Evolutionary conservation across 2,329 filamentous ascomycete species (phyloP).

Genomic region (Beauveria australis): DNA sequence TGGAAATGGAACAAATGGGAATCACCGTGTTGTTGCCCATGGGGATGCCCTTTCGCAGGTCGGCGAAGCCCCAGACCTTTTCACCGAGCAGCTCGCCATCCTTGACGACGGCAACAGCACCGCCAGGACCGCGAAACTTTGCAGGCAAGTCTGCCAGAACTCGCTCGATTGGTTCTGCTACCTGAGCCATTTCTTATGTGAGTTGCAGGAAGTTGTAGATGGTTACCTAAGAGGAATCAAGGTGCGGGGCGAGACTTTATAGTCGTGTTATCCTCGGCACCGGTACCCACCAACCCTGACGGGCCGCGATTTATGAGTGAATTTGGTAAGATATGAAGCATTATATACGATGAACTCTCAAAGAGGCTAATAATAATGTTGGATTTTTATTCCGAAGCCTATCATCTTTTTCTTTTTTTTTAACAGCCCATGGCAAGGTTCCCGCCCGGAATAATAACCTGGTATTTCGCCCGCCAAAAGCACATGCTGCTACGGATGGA

Average conservation of each 20-base stretch:
- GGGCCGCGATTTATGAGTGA: neutral
- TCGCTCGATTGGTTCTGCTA: conserved; percentile 1
- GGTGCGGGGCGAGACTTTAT: conserved; percentile 5
- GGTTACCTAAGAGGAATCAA: neutral
- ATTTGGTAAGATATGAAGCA: neutral
- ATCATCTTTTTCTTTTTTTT: too few species aligned
- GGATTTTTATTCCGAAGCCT: too few species aligned
- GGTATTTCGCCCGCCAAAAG: too few species aligned
- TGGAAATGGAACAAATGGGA: conserved; percentile 38
- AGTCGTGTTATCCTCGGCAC: neutral
- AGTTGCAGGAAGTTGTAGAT: neutral
- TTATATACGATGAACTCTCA: too few species aligned
- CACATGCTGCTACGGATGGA: too few species aligned
- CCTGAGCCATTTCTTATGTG: neutral
- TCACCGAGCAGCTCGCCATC: conserved; percentile 32
- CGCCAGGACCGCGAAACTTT: conserved; percentile 29
- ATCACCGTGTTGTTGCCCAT: conserved; percentile 28
- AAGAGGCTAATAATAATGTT: too few species aligned
- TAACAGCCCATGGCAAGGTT: too few species aligned
- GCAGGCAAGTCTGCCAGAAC: conserved; percentile 9
- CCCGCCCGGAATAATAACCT: too few species aligned
- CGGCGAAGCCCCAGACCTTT: conserved; percentile 34
- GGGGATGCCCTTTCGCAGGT: conserved; percentile 28
- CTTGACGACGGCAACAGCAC: conserved; percentile 32
- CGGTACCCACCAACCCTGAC: neutral